phyloP scores from a whole-genome alignment of 2,329 filamentous ascomycete species.

The Colletotrichum horii region DNA sequence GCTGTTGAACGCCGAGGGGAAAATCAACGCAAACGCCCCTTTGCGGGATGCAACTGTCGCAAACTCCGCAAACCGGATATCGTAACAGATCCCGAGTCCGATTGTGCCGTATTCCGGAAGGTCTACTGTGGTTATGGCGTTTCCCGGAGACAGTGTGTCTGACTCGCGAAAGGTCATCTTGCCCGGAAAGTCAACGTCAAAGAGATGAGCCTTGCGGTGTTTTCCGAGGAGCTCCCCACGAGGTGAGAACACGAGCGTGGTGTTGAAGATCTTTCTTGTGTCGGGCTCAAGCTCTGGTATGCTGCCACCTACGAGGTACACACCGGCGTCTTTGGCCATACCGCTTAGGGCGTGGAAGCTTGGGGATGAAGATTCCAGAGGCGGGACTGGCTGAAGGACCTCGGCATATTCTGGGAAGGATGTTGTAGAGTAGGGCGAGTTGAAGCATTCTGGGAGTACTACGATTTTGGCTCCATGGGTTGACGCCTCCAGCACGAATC shows the following conservation, averaged over 20 bases:
- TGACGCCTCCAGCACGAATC: slow-evolving; percentile 83
- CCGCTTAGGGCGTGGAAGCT: slow-evolving; percentile 83
- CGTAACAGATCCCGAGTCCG: slow-evolving; percentile 93
- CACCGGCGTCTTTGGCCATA: slow-evolving; percentile 77
- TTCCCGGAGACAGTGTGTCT: slow-evolving; percentile 84
- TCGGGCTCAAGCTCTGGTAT: slow-evolving; percentile 78
- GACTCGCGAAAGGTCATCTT: slow-evolving; percentile 92
- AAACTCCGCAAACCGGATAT: slow-evolving; percentile 93
- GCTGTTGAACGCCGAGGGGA: slow-evolving; percentile 96
- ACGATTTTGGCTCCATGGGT: slow-evolving; percentile 79
- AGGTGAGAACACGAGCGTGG: slow-evolving; percentile 81
- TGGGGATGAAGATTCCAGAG: slow-evolving; percentile 71
- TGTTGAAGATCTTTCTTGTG: slow-evolving; percentile 82
- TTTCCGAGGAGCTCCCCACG: slow-evolving; percentile 78
- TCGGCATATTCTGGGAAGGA: slow-evolving; percentile 95
- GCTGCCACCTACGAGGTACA: slow-evolving; percentile 88
- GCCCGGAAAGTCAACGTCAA: slow-evolving; percentile 96
- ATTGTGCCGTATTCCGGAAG: slow-evolving; percentile 88
- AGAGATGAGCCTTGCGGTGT: slow-evolving; percentile 93
- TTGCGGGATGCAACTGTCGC: slow-evolving; percentile 88
- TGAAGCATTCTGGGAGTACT: slow-evolving; percentile 97
- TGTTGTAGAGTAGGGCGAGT: slow-evolving; percentile 90
- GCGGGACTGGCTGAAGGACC: slow-evolving; percentile 78
- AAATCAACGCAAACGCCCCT: slow-evolving; percentile 84
- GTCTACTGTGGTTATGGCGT: slow-evolving; percentile 84